Evolutionary conservation across 2,329 filamentous ascomycete species (phyloP).

Genomic region (Talaromyces sp.): DNA sequence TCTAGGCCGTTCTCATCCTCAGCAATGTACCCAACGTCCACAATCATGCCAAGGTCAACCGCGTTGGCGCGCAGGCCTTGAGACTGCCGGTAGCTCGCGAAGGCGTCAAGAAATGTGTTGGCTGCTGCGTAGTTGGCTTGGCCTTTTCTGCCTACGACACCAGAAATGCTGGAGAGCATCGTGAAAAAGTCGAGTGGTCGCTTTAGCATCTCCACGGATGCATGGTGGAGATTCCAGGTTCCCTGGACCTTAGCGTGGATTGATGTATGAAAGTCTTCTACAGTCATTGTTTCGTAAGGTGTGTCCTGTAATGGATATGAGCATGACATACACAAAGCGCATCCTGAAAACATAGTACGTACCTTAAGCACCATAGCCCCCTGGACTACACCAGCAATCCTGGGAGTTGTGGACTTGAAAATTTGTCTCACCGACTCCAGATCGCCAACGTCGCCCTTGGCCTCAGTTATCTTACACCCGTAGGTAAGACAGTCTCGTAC

Average conservation of each 20-base stretch:
- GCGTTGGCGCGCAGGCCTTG: not conserved
- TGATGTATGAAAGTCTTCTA: not conserved
- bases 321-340: not conserved
- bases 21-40: not conserved
- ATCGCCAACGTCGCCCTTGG: not conserved
- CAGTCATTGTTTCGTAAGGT: not conserved
- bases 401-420: not conserved
- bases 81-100: not conserved
- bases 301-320: not conserved
- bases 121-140: conserved; percentile 1
- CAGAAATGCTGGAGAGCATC: conserved; percentile 31
- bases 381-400: conserved; percentile 17
- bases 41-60: not conserved
- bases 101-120: conserved; percentile 28
- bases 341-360: conserved; percentile 15
- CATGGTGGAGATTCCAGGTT: not conserved
- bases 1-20: not conserved
- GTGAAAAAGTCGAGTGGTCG: conserved; percentile 39
- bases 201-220: too few relatives aligned
- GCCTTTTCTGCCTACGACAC: conserved; percentile 20
- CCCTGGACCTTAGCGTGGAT: not conserved
- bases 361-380: conserved; percentile 22
- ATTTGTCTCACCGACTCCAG: not conserved
- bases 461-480: not conserved
- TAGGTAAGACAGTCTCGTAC: not conserved